A percentile compares a stretch with the other conserved stretches of the same genome.
Conservation (phyloP, 345 rosid genomes). For the Durio zibethinus region DNA sequence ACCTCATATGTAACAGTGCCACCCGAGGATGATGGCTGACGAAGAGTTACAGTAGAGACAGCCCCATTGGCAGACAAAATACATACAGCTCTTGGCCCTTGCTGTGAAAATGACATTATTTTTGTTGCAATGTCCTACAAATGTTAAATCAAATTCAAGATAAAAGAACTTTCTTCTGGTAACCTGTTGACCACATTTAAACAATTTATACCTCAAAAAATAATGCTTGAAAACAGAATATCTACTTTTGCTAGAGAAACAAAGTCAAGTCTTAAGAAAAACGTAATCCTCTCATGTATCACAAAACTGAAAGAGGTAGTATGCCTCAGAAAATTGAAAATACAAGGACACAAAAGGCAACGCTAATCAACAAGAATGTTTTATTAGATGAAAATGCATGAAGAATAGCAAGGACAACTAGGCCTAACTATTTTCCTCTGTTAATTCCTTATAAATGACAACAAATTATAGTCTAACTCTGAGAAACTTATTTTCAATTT, state of each 20-base stretch:
- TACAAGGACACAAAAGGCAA: background rate
- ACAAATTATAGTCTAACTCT: background rate
- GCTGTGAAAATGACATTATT: constrained; percentile 78
- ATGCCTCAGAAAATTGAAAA: background rate
- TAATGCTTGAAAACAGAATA: background rate
- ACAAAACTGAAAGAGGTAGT: background rate
- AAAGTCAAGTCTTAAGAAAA: background rate
- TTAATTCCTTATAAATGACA: background rate
- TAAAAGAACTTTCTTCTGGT: background rate
- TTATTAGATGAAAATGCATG: background rate
- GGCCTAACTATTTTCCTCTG: background rate
- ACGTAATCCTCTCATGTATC: background rate
- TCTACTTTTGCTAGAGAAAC: background rate
- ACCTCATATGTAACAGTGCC: constrained; percentile 92
- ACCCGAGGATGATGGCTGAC: constrained; percentile 72
- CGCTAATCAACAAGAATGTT: background rate
- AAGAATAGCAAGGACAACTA: background rate
- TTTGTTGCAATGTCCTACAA: constrained; percentile 78
- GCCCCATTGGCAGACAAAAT: constrained; percentile 89
- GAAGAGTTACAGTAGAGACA: constrained; percentile 81
- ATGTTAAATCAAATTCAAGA: constrained; percentile 9
- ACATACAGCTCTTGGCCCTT: constrained; percentile 80
- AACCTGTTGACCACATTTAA: background rate
- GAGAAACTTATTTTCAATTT: background rate
- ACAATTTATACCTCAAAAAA: background rate